Evolutionary conservation across 768 basidiomycete genomes (phyloP).

Genomic region (Tremella fuciformis): DNA sequence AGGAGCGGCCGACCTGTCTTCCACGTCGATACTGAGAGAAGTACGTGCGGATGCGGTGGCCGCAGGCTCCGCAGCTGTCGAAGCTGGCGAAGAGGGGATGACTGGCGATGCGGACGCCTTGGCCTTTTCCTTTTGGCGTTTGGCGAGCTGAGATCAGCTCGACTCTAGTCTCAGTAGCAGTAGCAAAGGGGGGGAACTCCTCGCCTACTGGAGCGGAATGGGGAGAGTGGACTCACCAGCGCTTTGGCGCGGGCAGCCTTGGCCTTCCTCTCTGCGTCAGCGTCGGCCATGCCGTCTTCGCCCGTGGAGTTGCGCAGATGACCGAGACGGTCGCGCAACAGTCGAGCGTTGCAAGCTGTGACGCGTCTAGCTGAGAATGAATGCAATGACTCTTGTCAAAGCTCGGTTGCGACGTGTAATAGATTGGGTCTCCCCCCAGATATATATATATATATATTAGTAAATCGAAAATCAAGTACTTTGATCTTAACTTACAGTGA

Average conservation of each 20-base stretch:
- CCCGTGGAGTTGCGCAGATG: too few species aligned
- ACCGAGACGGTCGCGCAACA: too few species aligned
- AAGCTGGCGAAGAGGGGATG: constrained; percentile 30
- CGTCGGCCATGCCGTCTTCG: constrained; percentile 37
- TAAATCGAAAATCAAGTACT: too few species aligned
- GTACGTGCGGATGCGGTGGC: constrained; percentile 32
- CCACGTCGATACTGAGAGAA: constrained; percentile 39
- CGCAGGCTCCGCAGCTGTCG: constrained; percentile 18
- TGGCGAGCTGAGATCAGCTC: constrained; percentile 27
- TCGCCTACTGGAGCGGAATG: neutral
- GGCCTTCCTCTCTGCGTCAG: constrained; percentile 47
- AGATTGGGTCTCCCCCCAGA: too few species aligned
- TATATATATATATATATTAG: too few species aligned
- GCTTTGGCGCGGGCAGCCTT: constrained; percentile 50
- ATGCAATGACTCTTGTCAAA: too few species aligned
- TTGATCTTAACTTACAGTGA: too few species aligned
- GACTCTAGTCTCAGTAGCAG: too few species aligned
- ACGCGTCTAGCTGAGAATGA: too few species aligned
- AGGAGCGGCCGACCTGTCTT: constrained; percentile 8
- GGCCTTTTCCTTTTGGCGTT: constrained; percentile 29
- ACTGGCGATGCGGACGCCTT: constrained; percentile 18
- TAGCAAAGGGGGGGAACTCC: too few species aligned
- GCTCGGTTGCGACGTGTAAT: too few species aligned
- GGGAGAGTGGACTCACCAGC: constrained; percentile 30
- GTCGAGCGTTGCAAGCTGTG: too few species aligned